Conservation (phyloP, 2,329 filamentous ascomycete genomes). For the Hymenoscyphus fructigenus region DNA sequence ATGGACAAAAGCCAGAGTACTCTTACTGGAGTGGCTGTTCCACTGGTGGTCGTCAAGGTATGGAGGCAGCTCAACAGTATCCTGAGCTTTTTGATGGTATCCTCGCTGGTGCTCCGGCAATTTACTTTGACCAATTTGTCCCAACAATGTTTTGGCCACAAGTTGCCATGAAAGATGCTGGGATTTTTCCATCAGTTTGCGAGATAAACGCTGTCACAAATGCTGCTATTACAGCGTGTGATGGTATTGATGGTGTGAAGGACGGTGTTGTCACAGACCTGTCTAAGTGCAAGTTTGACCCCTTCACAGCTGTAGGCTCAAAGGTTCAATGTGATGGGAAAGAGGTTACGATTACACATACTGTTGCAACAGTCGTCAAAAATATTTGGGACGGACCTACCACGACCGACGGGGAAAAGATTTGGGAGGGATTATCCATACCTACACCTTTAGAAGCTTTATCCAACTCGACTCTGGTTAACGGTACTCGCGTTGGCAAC, state of each 20-base stretch:
- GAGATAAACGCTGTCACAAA: constrained; percentile 17
- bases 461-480: background rate
- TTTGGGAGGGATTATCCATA: constrained; percentile 17
- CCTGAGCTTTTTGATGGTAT: constrained; percentile 43
- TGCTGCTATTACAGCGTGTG: constrained; percentile 18
- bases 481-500: background rate
- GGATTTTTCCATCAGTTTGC: constrained; percentile 14
- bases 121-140: constrained; percentile 30
- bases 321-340: constrained; percentile 18
- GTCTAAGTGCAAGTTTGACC: constrained; percentile 19
- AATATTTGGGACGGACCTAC: constrained; percentile 13
- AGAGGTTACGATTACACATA: constrained; percentile 10
- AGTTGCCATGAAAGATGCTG: constrained; percentile 20
- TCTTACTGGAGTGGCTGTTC: constrained; percentile 43
- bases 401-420: background rate
- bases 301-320: constrained; percentile 12
- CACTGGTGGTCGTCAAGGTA: constrained; percentile 40
- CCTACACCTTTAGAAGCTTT: background rate
- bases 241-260: constrained; percentile 22
- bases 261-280: constrained; percentile 22
- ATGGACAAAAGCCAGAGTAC: constrained; percentile 35
- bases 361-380: constrained; percentile 12
- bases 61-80: constrained; percentile 40
- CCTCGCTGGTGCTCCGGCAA: constrained; percentile 40
- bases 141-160: constrained; percentile 17